phyloP scores from a whole-genome alignment of 495 filamentous ascomycete genomes.

The Hyaloscypha bicolor region DNA sequence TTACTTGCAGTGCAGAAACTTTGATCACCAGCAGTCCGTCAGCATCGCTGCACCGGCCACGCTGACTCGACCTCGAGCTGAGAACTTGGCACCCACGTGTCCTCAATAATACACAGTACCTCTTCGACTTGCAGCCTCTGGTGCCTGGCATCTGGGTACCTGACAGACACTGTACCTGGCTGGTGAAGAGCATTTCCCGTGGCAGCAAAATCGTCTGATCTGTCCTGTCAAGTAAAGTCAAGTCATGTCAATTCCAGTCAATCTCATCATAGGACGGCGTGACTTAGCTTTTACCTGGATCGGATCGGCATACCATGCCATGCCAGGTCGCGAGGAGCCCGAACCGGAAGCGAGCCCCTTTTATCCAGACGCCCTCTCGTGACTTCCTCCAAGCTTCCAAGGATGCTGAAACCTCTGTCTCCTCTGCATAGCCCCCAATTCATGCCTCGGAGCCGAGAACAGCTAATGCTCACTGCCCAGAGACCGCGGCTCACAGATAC shows the following conservation, averaged over 20 bases:
- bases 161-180: background rate
- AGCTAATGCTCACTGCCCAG: background rate
- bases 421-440: slow-evolving; percentile 1
- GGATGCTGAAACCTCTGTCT: slow-evolving; percentile 7
- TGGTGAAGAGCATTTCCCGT: background rate
- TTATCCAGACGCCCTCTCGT: background rate
- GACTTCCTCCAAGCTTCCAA: background rate
- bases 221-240: background rate
- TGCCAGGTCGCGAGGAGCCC: no score
- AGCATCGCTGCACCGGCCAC: background rate
- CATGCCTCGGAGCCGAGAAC: background rate
- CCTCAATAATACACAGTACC: background rate
- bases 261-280: no score
- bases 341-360: background rate
- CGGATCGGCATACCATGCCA: no score
- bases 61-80: background rate
- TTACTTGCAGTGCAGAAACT: background rate
- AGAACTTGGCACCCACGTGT: background rate
- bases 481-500: no score
- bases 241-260: background rate
- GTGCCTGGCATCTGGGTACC: background rate
- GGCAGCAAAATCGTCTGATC: background rate
- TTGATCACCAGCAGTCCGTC: background rate
- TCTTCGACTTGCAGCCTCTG: background rate
- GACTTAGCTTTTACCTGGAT: no score